Conservation (phyloP, 1,284 basidiomycete species). For the Fomitopsis pinicola region DNA sequence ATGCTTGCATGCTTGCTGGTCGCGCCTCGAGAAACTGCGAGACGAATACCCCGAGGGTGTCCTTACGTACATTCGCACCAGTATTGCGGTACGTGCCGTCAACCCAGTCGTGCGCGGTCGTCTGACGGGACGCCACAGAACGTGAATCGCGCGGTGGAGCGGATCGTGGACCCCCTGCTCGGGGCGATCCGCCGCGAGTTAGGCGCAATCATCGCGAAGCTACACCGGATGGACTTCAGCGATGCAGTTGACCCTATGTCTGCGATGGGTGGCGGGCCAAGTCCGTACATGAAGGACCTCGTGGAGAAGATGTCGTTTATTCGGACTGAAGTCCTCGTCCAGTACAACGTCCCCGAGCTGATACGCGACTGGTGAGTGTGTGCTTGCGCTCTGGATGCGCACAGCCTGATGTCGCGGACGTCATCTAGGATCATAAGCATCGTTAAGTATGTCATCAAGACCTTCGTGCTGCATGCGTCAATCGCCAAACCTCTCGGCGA, state of each 20-base stretch:
- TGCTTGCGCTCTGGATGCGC: not conserved
- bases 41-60: conserved; percentile 70
- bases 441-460: conserved; percentile 72
- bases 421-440: conserved; percentile 58
- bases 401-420: not conserved
- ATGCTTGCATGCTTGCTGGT: conserved; percentile 76
- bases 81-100: conserved; percentile 49
- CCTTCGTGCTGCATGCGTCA: conserved; percentile 87
- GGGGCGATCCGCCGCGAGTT: conserved; percentile 77
- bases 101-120: not conserved
- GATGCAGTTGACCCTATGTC: conserved; percentile 60
- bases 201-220: conserved; percentile 67
- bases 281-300: conserved; percentile 87
- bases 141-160: conserved; percentile 53
- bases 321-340: conserved; percentile 69
- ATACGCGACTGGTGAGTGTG: conserved; percentile 66
- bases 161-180: conserved; percentile 68
- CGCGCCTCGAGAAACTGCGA: conserved; percentile 63
- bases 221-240: conserved; percentile 82
- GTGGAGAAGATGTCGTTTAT: conserved; percentile 82
- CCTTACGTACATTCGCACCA: conserved; percentile 52
- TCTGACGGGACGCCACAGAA: conserved; percentile 37
- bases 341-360: conserved; percentile 68
- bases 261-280: conserved; percentile 66
- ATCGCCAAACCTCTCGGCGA: conserved; percentile 87